phyloP scores from a whole-genome alignment of 208 protist genomes.

The Borovskyia barvae region DNA sequence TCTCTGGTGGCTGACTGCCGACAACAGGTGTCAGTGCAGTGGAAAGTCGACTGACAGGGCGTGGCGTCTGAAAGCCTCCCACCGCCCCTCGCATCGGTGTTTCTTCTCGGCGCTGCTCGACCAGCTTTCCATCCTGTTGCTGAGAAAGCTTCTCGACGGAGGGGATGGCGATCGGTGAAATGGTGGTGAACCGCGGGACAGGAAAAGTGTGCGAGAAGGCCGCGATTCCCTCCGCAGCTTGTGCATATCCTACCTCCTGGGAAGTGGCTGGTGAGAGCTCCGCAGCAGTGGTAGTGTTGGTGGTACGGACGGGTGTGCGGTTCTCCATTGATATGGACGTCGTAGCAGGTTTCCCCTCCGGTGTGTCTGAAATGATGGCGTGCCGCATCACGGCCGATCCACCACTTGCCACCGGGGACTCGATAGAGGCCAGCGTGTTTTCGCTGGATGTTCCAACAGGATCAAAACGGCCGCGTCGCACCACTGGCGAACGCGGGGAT shows the following conservation, averaged over 20 bases:
- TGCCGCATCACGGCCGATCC: no score
- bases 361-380: background rate
- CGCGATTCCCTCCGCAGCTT: conserved; percentile 7
- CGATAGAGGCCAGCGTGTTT: no score
- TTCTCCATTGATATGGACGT: background rate
- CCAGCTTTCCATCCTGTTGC: no score
- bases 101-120: background rate
- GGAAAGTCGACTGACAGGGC: conserved; percentile 18
- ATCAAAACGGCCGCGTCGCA: conserved; percentile 9
- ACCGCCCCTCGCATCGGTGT: conserved; percentile 18
- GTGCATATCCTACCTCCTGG: no score
- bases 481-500: conserved; percentile 10
- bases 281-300: background rate
- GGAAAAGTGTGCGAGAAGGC: conserved; percentile 25
- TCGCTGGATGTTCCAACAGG: background rate
- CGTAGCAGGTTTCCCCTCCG: background rate
- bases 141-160: no score
- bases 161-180: background rate
- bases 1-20: no score
- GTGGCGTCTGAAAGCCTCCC: conserved; percentile 39
- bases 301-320: background rate
- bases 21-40: conserved; percentile 3
- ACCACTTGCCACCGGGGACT: no score
- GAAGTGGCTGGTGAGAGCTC: no score
- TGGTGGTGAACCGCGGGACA: conserved; percentile 21